Base-by-base conservation (phyloP, 352 stramenopile genomes). In the Pythium sukuiense region DNA sequence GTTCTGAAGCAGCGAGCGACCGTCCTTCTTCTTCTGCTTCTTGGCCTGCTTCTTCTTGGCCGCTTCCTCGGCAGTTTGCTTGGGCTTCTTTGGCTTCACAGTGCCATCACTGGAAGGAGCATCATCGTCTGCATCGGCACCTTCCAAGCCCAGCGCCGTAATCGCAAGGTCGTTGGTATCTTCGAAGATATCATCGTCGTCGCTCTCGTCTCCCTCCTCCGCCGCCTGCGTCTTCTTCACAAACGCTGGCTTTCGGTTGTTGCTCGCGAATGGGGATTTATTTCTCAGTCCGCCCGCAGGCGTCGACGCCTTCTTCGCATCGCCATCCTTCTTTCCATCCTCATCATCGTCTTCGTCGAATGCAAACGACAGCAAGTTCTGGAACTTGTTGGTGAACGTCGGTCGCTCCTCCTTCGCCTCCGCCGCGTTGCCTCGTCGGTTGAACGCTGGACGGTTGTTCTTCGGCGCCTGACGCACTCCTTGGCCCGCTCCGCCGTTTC, bases 351-450 rank as follows among this genome's bases (percentile, higher is more conserved):
- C 72, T 12, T 85, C 76, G 12, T 90, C 80, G 20, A 89, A 83
- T 14, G 82, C 80, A 62, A 91, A 89, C 54, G 79, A 91, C 56
- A 93, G 61, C 56, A 93, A 63, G 70, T 93, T 93, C 72, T 91
- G 82, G 56, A 93, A 93, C 70, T 93, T 91, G 76, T 93, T 90
- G 24, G 85, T 91, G 59, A 90, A 90, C 48, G 90, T 79, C 5
- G 73, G 70, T 16, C 30, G 55, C 46, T 82, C 60, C 26, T 53
- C 59, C 48, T 88, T 64, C 43, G 59, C 53, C 24, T 46, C 53
- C 20, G 62, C 62, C 50, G 11, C 29, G 9, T 37, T 41, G 14
- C 46, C n/a, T 37, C 67, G 57, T 16, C 45, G 54, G 3, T 7
- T 37, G 37, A 69, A 70, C 49, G 55, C 33, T n/a, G 33, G 32